Base-by-base conservation (phyloP, 345 rosid genomes). In the Iberis pinnata region DNA sequence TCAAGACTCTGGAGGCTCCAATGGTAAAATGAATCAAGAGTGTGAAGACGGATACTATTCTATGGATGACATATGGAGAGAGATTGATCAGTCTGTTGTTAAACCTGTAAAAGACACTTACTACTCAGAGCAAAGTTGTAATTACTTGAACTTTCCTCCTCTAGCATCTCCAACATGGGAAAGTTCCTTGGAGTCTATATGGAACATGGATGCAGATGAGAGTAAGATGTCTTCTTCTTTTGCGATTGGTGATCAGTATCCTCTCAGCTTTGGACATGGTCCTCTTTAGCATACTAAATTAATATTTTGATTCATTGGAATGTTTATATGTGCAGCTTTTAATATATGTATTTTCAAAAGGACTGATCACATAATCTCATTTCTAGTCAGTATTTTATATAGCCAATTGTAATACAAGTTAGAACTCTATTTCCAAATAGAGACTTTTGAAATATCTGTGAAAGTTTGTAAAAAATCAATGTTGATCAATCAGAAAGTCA, bases 201-300 rank as follows among this genome's bases (percentile, higher is more conserved):
- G 97, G 98, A 77, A 52, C 58, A 73, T 83, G 68, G 78, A 78
- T 43, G 88, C 75, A 53, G 85, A 86, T 64, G 94, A 78, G 63
- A 58, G 78, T 65, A 83, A 80, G 81, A 65, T 73, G 78, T 40
- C 76, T 65, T 70, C 76, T 65, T 70, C 72, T 64, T 65, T 84
- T 26, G 52, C 44, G 19, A 70, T 60, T 53, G 61, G 68, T n/a
- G 25, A 22, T 22, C 51, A 60, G 32, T 64, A 73, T 43, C 65
- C 63, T 57, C 36, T 69, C 45, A 58, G 60, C 46, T 76, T 61
- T 26, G 81, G 59, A 62, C 60, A 63, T 49, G 64, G 64, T 40
- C 68, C 47, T 26, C 60, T 69, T 61, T 75, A 65, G 25, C 25
- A 22, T 40, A 6, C 33, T 70, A 73, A 66, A 65, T 73, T 78